Evolutionary conservation across 1,284 basidiomycete species (phyloP).

Genomic region (Naganishia sp.): DNA sequence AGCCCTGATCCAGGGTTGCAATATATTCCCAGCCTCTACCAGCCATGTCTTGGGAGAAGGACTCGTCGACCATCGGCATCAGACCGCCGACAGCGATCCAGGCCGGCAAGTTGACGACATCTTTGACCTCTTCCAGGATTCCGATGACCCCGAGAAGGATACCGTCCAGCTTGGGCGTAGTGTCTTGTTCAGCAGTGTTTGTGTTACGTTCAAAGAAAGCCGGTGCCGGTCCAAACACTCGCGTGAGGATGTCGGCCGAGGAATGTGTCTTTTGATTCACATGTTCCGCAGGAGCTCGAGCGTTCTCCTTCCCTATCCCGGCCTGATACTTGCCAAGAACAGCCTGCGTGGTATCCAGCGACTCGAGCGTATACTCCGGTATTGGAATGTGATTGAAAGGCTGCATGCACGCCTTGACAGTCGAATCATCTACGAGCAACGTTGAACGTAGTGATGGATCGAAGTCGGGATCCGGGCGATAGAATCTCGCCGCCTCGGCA

Average conservation of each 20-base stretch:
- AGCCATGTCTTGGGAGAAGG: constrained; percentile 21
- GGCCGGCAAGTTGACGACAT: constrained; percentile 46
- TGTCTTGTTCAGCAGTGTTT: neutral
- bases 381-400: constrained; percentile 53
- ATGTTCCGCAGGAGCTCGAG: no score
- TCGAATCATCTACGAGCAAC: constrained; percentile 52
- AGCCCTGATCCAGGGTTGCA: constrained; percentile 1
- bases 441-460: constrained; percentile 33
- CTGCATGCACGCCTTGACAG: constrained; percentile 50
- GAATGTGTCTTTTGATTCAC: neutral
- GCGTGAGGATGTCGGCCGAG: neutral
- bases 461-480: constrained; percentile 29
- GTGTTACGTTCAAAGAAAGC: neutral
- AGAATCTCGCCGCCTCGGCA: neutral
- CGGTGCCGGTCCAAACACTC: constrained; percentile 8
- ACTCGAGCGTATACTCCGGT: constrained; percentile 42
- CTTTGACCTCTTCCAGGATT: constrained; percentile 45
- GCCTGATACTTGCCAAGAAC: neutral
- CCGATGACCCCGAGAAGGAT: constrained; percentile 50
- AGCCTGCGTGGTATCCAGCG: neutral
- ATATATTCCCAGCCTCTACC: constrained; percentile 25
- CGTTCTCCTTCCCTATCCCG: neutral
- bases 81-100: constrained; percentile 50
- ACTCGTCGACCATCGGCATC: constrained; percentile 22
- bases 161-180: constrained; percentile 38